A percentile compares a stretch with the other conserved stretches of the same genome.
Evolutionary conservation across 805 yeast genomes (phyloP).

Genomic region (Kazachstania taianensis): DNA sequence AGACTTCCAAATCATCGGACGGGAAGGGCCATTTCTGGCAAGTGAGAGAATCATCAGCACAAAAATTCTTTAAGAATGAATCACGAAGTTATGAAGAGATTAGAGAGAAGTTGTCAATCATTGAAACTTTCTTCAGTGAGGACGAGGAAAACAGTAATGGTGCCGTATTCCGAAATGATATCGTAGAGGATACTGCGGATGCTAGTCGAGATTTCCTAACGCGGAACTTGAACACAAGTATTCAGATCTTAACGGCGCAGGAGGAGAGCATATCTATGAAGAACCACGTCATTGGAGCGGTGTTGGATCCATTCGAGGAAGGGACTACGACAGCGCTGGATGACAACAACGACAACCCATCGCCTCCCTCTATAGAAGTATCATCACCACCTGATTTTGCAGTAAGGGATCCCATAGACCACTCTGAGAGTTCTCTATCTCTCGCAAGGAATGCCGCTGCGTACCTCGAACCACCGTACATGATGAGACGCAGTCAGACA

Average conservation of each 20-base stretch:
- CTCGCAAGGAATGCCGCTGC: neutral
- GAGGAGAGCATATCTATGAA: too few relatives aligned
- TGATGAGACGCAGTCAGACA: slow-evolving; percentile 13
- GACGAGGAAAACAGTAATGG: neutral
- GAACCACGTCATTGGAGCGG: too few relatives aligned
- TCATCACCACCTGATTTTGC: neutral
- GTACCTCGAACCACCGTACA: slow-evolving; percentile 9
- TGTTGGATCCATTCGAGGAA: neutral
- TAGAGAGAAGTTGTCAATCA: slow-evolving; percentile 12
- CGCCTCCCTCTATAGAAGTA: neutral
- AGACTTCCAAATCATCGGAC: slow-evolving; percentile 80
- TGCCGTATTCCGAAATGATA: neutral
- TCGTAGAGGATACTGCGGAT: neutral
- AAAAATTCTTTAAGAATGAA: slow-evolving; percentile 55
- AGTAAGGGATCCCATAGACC: neutral
- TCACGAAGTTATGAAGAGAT: slow-evolving; percentile 19
- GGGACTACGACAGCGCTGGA: neutral
- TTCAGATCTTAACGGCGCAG: neutral
- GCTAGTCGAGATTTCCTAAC: neutral
- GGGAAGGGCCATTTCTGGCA: slow-evolving; percentile 89
- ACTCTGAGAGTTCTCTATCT: too few relatives aligned
- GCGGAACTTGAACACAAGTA: neutral
- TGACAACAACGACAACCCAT: neutral
- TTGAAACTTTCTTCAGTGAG: slow-evolving; percentile 11
- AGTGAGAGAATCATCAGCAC: slow-evolving; percentile 73